Base-by-base conservation (phyloP, 257 asterid species). In the Linderniella brevidens region DNA sequence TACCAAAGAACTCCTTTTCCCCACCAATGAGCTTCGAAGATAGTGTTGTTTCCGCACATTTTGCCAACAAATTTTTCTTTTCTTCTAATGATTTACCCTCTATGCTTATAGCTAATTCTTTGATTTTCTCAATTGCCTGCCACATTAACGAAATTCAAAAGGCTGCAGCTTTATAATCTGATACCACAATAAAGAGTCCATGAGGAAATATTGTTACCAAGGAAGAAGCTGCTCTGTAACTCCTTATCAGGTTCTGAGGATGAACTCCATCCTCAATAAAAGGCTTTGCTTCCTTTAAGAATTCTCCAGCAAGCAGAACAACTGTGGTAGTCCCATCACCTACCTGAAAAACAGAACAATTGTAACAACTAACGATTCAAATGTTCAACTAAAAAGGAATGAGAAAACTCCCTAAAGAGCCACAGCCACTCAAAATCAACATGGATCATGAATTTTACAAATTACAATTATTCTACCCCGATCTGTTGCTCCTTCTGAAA, bases 251-350 rank as follows among this genome's bases (percentile, higher is more conserved):
- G 77, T 82, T 90, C 57, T 90, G 99, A 36, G 99, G 79, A 64
- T 85, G 96, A 54, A 90, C 99, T 37, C 99, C 99, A 64, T 90
- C 99, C 63, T 90, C 99, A 64, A 90, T 54, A 62, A 85, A 90
- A 57, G 96, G 99, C 58, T 90, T 90, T 50, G 99, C 99, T 71
- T 82, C 96, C 86, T 75, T 85, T 62, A 90, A 60, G 66, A 81
- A 90, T 59, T 90, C 99, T 53, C 92, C 93, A 20, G 99, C 96
- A 52, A 90, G 96, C 56, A 90, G 73, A 60, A 90, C 99, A 19
- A 90, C 99, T 0, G 99, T 90, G 38, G 96, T 90, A 49, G 99
- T 90, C 48, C 99, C 99, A 65, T 90, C 99, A 50, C 99, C 99
- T 68, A 90, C 99, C 99, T 90, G 80, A 60, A 60, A 16, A 42